Base-by-base conservation (phyloP, 2,329 filamentous ascomycete species). In the Scolecobasidium constrictum region DNA sequence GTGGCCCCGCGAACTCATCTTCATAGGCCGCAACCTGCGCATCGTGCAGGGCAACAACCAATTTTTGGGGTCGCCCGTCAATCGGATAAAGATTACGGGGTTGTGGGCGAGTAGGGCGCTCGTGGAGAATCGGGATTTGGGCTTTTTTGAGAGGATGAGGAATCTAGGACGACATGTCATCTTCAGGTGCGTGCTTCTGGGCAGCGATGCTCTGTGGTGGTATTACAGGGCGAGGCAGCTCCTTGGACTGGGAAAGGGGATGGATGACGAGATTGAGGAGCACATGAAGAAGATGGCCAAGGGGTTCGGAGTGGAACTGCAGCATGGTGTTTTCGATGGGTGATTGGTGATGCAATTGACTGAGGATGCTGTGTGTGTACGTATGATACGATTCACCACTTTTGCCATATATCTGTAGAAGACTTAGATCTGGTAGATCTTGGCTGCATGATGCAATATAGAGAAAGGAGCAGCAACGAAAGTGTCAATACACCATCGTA, bases 11-110 rank as follows among this genome's bases (percentile, higher is more conserved):
- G 87, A 94, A 60, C 78, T 95, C 46, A 79, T 94, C 54, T 94
- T 95, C 61, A 87, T 95, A 52, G 86, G 86, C 1, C 77, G 88
- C 31, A 94, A 94, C 60, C 77, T 94, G 69, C 78, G 88, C 42
- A 94, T 95, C 54, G 87, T 94, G 2, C 87, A 94, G 62, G 86
- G 81, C 4, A 93, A 94, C 62, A 94, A 94, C 59, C 86, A 94
- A 57, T 90, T 83, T 62, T 73, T 94, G 40, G 87, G 87, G 17
- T 86, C 81, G 1, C 88, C 88, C 0, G 86, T 94, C 35, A 88
- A 94, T 61, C 72, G 92, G 1, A 78, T 96, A 61, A 95, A 95
- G 66, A 87, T 94, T 59, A 95, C 92, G 48, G 88, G 88, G 17
- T 72, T 78, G 45, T 96, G 90, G 90, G 90, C 90, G 1, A 85